Evolutionary conservation across 495 filamentous ascomycete genomes (phyloP), one percentile per base, ranked within the genome.

Genomic region (Aspergillus wentii): DNA sequence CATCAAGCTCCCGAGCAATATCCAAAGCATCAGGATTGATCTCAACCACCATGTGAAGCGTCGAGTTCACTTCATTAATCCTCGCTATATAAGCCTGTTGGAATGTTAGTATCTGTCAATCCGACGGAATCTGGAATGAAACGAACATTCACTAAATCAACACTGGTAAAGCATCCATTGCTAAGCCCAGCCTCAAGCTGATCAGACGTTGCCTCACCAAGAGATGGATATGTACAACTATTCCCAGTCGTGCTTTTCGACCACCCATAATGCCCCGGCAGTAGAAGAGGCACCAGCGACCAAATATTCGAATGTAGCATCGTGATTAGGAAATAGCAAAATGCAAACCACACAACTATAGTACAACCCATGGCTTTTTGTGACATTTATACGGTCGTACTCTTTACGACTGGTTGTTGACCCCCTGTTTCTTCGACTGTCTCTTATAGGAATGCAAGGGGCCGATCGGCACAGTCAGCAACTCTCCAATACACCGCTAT

Each of bases 1-100:
- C 42, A 49, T 82, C 78, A 4, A 78, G 54, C n/a, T 53, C 50
- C 13, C 41, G 48, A 2, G 78, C 77, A 21, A 79, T 77, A 20
- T 49, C 37, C 14, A 71, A 30, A 3, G 75, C 68, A 51, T 81
- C 75, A 6, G 74, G 75, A 46, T 81, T 79, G 30, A 79, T 40
- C 48, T 83, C 72, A 23, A 74, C 69, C 8, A 82, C 67, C 28
- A 62, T 57, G 43, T 68, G 56, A 9, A 77, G 54, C 3, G 62
- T 68, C 9, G 57, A 51, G 46, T 79, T 79, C 41, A 75, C 69
- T 41, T 78, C 69, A 14, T 59, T 35, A 35, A 79, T 79, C 1
- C 78, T 64, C 10, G 43, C 52, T 4, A 72, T 44, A 50, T 83
- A 79, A 11, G 69, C 66, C 62, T 72, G 25, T 11, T 16, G 9